Evolutionary conservation across 139 green algal genomes (phyloP).

Genomic region (Parachlorella kessleri): DNA sequence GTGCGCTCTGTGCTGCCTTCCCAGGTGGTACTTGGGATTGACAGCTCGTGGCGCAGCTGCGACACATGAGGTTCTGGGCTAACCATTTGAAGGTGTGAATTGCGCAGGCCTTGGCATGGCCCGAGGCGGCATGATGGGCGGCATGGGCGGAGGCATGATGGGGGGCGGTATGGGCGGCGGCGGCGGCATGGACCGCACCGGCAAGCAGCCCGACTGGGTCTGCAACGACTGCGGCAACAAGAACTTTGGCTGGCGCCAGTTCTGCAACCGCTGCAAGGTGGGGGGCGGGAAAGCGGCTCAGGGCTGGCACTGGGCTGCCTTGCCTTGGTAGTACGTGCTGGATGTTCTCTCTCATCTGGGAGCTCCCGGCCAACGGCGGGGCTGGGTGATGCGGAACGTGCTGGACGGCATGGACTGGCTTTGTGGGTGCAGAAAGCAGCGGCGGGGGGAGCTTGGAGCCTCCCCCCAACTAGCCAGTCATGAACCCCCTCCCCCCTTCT

Average conservation of each 20-base stretch:
- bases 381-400: neutral
- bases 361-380: neutral
- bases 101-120: too few species aligned
- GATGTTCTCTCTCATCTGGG: neutral
- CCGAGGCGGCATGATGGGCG: too few species aligned
- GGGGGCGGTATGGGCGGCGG: constrained; percentile 30
- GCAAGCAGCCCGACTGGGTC: constrained; percentile 51
- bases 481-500: too few species aligned
- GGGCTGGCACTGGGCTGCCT: neutral
- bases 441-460: neutral
- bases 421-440: neutral
- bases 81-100: too few species aligned
- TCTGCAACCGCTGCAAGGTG: constrained; percentile 46
- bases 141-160: constrained; percentile 6
- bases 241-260: constrained; percentile 55
- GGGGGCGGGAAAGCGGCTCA: neutral
- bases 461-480: too few species aligned
- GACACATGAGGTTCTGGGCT: too few species aligned
- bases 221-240: constrained; percentile 51
- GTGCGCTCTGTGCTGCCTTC: too few species aligned
- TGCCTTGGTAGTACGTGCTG: neutral
- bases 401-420: neutral
- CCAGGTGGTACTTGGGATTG: too few species aligned
- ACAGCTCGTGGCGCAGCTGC: too few species aligned
- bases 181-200: neutral